Evolutionary conservation across 495 filamentous ascomycete genomes (phyloP).

Genomic region (Aspergillus heteromorphus): DNA sequence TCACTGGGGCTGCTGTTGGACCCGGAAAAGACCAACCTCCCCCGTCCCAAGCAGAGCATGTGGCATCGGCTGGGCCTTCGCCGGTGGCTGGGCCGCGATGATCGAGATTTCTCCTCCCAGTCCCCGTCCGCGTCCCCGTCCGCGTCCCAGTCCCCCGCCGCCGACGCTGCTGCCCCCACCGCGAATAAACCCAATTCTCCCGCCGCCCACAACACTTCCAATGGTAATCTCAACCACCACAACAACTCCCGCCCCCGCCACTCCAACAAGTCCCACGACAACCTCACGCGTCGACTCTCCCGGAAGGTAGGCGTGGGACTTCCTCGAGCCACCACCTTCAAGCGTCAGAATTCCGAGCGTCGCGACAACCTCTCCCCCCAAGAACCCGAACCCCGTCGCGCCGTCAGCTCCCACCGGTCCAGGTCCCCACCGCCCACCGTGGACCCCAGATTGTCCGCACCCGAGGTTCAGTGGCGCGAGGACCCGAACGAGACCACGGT

Average conservation of each 20-base stretch:
- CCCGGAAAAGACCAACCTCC: constrained; percentile 27
- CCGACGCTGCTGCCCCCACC: constrained; percentile 10
- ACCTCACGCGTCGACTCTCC: constrained; percentile 52
- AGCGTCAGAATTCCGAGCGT: constrained; percentile 73
- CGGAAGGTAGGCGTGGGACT: constrained; percentile 73
- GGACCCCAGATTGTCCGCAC: constrained; percentile 41
- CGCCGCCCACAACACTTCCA: constrained; percentile 13
- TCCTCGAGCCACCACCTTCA: constrained; percentile 69
- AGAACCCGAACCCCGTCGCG: constrained; percentile 61
- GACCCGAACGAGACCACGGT: constrained; percentile 32
- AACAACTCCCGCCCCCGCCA: background rate
- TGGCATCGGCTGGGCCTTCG: constrained; percentile 44
- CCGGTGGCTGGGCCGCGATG: constrained; percentile 46
- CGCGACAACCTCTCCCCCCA: constrained; percentile 65
- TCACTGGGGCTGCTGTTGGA: constrained; percentile 29
- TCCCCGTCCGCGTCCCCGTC: constrained; percentile 9
- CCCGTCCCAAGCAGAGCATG: constrained; percentile 44
- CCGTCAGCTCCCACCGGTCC: constrained; percentile 41
- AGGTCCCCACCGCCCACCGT: constrained; percentile 38
- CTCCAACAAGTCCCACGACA: constrained; percentile 28
- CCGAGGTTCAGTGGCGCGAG: constrained; percentile 44
- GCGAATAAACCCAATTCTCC: constrained; percentile 14
- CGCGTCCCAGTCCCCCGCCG: constrained; percentile 13
- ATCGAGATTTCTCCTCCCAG: constrained; percentile 30
- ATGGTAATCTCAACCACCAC: constrained; percentile 9